Conservation (phyloP, 129 eudicot genomes). For the Cynara cardunculus region DNA sequence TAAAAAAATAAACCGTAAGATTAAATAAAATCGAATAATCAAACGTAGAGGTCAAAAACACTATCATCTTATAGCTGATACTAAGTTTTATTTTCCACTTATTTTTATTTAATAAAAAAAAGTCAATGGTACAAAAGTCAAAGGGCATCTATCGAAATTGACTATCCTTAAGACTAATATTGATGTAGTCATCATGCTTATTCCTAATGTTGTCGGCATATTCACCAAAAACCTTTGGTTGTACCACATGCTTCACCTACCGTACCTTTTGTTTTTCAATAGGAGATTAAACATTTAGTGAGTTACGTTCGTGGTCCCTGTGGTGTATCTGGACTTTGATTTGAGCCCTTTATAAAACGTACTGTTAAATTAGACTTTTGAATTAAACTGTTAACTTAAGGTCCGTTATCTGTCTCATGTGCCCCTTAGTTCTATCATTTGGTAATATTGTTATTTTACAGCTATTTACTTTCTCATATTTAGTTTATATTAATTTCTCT, state of each 20-base stretch:
- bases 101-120: neutral
- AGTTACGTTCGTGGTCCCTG: neutral
- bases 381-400: neutral
- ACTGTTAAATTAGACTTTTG: neutral
- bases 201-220: neutral
- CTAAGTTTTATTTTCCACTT: neutral
- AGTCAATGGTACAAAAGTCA: neutral
- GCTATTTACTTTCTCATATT: neutral
- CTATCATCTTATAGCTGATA: neutral
- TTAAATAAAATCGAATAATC: neutral
- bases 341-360: neutral
- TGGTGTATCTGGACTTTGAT: neutral
- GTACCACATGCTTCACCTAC: neutral
- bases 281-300: neutral
- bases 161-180: neutral
- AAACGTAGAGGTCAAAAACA: neutral
- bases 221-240: neutral
- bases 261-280: neutral
- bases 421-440: neutral
- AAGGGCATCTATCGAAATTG: neutral
- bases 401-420: neutral
- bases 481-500: neutral
- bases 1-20: neutral
- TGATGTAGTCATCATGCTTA: neutral
- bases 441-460: neutral